Percentiles rank a stretch among this genome's conserved stretches.
Conservation (phyloP, 371 early-diverging fungal species). For the Mortierella sp. region DNA sequence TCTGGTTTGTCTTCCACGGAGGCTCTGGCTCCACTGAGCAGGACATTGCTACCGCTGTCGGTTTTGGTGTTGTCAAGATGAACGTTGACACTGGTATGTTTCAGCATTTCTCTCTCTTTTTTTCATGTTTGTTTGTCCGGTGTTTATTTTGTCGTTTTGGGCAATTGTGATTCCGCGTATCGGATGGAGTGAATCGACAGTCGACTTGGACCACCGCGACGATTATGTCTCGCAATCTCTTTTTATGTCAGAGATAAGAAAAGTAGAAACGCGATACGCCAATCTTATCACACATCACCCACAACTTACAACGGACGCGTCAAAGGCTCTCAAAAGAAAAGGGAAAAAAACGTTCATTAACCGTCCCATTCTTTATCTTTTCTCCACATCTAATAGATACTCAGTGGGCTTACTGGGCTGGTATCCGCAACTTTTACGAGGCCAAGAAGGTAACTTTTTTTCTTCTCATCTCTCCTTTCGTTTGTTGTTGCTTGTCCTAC, state of each 20-base stretch:
- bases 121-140: neutral
- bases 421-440: slow-evolving; percentile 49
- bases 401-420: slow-evolving; percentile 59
- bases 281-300: slow-evolving; percentile 8
- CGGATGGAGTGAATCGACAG: neutral
- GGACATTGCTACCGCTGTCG: slow-evolving; percentile 88
- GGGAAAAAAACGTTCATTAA: neutral
- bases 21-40: slow-evolving; percentile 89
- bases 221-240: slow-evolving; percentile 2
- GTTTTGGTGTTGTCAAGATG: slow-evolving; percentile 93
- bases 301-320: neutral
- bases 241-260: slow-evolving; percentile 2
- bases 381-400: slow-evolving; percentile 18
- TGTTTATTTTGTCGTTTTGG: neutral
- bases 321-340: slow-evolving; percentile 7
- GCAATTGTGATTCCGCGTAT: slow-evolving; percentile 7
- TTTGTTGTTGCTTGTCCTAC: neutral
- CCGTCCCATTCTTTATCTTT: slow-evolving; percentile 12
- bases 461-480: neutral
- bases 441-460: slow-evolving; percentile 33
- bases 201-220: neutral
- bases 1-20: slow-evolving; percentile 96
- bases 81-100: slow-evolving; percentile 89
- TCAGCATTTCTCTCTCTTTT: neutral
- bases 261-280: slow-evolving; percentile 1